Evolutionary conservation across 139 green algal species (phyloP), one percentile per base, ranked within the genome.

Genomic region (Chlamydomonas sphaeroides): DNA sequence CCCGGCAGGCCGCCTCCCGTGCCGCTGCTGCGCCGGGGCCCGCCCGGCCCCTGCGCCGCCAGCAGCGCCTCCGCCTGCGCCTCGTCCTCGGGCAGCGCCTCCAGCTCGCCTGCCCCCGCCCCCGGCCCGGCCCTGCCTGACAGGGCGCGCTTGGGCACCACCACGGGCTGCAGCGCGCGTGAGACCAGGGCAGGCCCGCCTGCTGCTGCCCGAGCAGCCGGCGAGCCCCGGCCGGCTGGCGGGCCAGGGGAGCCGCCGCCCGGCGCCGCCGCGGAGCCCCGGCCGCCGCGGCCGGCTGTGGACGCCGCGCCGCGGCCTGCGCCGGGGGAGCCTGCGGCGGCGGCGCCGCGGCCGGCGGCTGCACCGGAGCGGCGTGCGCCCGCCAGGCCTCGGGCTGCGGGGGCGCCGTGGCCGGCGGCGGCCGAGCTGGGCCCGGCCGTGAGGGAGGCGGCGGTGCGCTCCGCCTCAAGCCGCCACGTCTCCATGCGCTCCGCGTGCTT

Each of bases 381-480:
- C n/a, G n/a, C n/a, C n/a, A n/a, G n/a, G n/a, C n/a, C n/a, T n/a
- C n/a, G 14, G 45, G 45, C 45, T 14, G 11, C 45, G 14, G 45
- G 45, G 11, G 45, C 45, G 45, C 11, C 11, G 45, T 14, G 45
- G 45, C 11, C 10, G 45, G 45, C 10, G 45, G 45, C 10, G 45
- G 45, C 10, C 11, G 45, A 14, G 45, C 45, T 14, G 45, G 45
- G 14, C 45, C 45, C 45, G 45, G 45, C 45, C 14, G 45, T 53
- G 45, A 53, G 45, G 11, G 45, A 53, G 45, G 57, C 57, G 48
- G 63, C 76, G 5, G 76, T 32, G 0, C 51, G 76, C 42, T 72
- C 63, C 3, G 63, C 21, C 32, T 83, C 76, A 62, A 83, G 8
- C 33, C 65, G 62, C 76, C 76, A 83, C n/a, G 61, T 83, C 62